Conservation (phyloP, 2,329 filamentous ascomycete genomes). For the Elsinoe perseae region DNA sequence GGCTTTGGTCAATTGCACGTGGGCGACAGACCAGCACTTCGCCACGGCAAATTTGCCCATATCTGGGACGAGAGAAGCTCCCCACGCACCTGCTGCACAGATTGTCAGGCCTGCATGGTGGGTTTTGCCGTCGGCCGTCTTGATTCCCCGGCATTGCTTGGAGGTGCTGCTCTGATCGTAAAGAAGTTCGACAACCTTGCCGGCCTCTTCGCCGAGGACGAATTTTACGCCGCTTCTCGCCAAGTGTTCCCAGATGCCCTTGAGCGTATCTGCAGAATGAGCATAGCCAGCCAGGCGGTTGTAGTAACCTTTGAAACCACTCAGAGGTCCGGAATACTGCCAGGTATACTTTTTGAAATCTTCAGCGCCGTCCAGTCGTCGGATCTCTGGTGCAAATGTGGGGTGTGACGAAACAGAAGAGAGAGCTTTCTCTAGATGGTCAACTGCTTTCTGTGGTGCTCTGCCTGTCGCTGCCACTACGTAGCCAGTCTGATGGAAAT, state of each 20-base stretch:
- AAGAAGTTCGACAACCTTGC: conserved; percentile 35
- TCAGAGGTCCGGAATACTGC: conserved; percentile 42
- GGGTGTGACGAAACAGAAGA: conserved; percentile 37
- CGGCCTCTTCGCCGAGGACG: conserved; percentile 35
- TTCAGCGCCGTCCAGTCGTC: conserved; percentile 29
- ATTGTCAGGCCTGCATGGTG: conserved; percentile 39
- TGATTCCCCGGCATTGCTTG: conserved; percentile 28
- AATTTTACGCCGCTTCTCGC: conserved; percentile 37
- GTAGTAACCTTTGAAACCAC: conserved; percentile 52
- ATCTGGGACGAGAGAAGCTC: conserved; percentile 42
- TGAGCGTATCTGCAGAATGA: conserved; percentile 47
- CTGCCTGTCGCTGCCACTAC: conserved; percentile 44
- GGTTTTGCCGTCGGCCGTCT: conserved; percentile 33
- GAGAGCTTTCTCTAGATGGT: conserved; percentile 39
- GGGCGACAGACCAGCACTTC: conserved; percentile 53
- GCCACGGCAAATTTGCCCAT: conserved; percentile 46
- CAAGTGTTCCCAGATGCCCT: conserved; percentile 39
- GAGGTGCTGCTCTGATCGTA: conserved; percentile 30
- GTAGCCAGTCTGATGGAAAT: conserved; percentile 47
- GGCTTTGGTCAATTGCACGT: conserved; percentile 49
- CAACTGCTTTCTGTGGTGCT: conserved; percentile 43
- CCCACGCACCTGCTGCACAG: conserved; percentile 46
- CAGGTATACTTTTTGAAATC: conserved; percentile 40
- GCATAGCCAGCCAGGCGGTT: conserved; percentile 53
- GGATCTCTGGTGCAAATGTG: conserved; percentile 36